A percentile compares a stretch with the other conserved stretches of the same genome.
phyloP scores from a whole-genome alignment of 164 flowering plant genomes.

The Annona squamosa region DNA sequence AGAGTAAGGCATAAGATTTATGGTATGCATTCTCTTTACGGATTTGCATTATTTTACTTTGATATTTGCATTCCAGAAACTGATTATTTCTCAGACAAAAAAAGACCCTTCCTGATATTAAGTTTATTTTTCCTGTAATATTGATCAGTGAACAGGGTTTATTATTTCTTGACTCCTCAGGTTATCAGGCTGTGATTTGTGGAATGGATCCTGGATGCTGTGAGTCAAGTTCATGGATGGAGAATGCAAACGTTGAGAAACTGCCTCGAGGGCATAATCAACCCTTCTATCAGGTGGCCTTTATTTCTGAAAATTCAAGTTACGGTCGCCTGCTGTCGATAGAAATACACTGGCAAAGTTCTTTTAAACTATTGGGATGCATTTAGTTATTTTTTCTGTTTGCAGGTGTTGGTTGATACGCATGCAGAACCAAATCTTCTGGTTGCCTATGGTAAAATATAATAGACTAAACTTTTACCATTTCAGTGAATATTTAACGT shows the following conservation, averaged over 20 bases:
- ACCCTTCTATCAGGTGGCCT: conserved; percentile 88
- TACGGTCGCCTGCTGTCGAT: too few relatives aligned
- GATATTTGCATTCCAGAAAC: too few relatives aligned
- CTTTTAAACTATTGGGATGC: neutral
- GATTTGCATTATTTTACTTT: too few relatives aligned
- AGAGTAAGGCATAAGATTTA: conserved; percentile 80
- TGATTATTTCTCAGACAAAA: too few relatives aligned
- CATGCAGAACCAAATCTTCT: conserved; percentile 69
- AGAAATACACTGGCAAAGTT: neutral
- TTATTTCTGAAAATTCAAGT: neutral
- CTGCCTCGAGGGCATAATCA: conserved; percentile 70
- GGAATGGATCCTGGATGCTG: conserved; percentile 98
- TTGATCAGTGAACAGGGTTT: neutral
- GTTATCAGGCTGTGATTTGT: conserved; percentile 81
- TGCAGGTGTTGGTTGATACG: conserved; percentile 87
- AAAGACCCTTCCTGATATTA: too few relatives aligned
- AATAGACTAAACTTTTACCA: neutral
- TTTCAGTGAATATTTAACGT: neutral
- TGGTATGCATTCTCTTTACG: conserved; percentile 38
- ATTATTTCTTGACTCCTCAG: conserved; percentile 24
- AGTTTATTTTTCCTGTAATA: neutral
- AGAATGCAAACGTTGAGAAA: conserved; percentile 63
- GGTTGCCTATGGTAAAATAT: conserved; percentile 73
- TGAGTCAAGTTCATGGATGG: conserved; percentile 91
- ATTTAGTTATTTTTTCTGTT: conserved; percentile 6